phyloP scores from a whole-genome alignment of 2,329 filamentous ascomycete species.

The Myriosclerotinia curreyana region DNA sequence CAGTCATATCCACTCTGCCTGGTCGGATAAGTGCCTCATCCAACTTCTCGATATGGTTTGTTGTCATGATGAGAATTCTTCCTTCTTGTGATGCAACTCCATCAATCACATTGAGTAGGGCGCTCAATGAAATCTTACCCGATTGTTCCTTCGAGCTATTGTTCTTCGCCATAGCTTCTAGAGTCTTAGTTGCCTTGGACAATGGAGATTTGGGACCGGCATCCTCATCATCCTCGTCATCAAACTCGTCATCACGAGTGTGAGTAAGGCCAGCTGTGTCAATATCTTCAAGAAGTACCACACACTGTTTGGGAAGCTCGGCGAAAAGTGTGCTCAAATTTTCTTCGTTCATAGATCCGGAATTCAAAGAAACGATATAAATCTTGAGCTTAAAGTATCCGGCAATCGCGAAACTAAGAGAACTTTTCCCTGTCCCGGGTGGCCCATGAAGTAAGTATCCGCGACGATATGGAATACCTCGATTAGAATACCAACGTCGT shows the following conservation, averaged over 20 bases:
- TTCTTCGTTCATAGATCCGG: conserved; percentile 60
- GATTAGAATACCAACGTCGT: conserved; percentile 75
- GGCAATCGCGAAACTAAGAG: conserved; percentile 66
- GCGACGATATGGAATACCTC: conserved; percentile 80
- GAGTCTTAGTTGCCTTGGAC: background rate
- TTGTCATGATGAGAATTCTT: conserved; percentile 68
- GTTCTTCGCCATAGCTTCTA: conserved; percentile 43
- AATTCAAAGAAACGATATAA: conserved; percentile 61
- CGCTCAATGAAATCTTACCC: conserved; percentile 55
- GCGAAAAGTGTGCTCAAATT: conserved; percentile 61
- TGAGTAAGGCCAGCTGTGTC: conserved; percentile 69
- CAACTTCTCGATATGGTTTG: conserved; percentile 61
- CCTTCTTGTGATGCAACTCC: conserved; percentile 64
- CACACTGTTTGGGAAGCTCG: conserved; percentile 64
- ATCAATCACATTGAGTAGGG: conserved; percentile 67
- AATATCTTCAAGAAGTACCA: conserved; percentile 74
- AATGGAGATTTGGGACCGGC: conserved; percentile 1
- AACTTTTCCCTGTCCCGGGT: conserved; percentile 76
- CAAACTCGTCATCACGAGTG: conserved; percentile 30
- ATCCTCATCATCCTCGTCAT: conserved; percentile 21
- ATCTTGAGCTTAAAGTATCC: conserved; percentile 68
- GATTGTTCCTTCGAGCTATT: conserved; percentile 11
- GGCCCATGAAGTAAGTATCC: conserved; percentile 81
- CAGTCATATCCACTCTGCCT: conserved; percentile 58
- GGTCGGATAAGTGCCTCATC: conserved; percentile 61